Base-by-base conservation (phyloP, 306 rosid genomes). In the Pyrus betulifolia region DNA sequence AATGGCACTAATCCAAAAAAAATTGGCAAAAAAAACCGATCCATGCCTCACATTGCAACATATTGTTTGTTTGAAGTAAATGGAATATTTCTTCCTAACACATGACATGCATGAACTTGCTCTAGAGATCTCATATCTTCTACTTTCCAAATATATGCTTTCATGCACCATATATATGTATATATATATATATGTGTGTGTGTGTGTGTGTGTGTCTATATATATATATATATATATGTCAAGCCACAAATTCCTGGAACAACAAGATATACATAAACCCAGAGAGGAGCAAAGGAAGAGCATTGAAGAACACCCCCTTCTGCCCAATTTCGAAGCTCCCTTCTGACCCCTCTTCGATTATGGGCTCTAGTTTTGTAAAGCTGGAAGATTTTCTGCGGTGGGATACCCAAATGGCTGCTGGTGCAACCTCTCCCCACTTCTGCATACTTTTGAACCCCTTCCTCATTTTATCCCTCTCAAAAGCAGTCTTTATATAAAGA, bases 391-490 rank as follows among this genome's bases (percentile, higher is more conserved):
- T 89, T 52, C 76, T 44, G 27, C 22, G 12, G 23, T 60, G 86
- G 14, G 82, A 76, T 75, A 79, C 66, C 58, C 85, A 58, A 6
- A 82, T 73, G 38, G 89, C 71, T 6, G 55, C 33, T 1, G 96
- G 98, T 60, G 93, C 93, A 23, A 86, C 80, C 69, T 93, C 95
- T 33, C 81, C 87, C 81, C 76, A 86, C 8, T 66, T 85, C 35
- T 81, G 81, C 67, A 76, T 74, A 67, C 30, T 4, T 72, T 74
- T 86, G 75, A 78, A 70, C 54, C 76, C 79, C 83, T 84, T 86
- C 83, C 33, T 79, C 93, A 87, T 87, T 76, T 64, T 54, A 66
- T 78, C 12, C 40, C 27, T 15, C 30, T 52, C n/a, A 31, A 22
- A n/a, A 23, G 28, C 45, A 13, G 42, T 51, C 55, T 51, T 51